Percentiles rank a stretch among this genome's conserved stretches.
phyloP scores from a whole-genome alignment of 495 filamentous ascomycete species.

The Neurospora sublineolata region DNA sequence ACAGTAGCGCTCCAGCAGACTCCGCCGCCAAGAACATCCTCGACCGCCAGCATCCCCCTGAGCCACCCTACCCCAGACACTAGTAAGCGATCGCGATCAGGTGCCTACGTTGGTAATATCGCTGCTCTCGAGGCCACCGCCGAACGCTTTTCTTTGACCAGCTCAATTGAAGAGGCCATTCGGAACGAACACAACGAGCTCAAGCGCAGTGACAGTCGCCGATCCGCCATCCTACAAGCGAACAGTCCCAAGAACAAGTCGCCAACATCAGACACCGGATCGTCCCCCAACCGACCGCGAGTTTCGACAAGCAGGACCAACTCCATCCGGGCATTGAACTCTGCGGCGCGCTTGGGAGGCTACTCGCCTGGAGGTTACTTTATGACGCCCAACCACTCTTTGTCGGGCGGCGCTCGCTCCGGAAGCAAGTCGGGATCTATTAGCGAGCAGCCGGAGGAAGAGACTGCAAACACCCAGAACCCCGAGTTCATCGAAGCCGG shows the following conservation, averaged over 20 bases:
- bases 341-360: slow-evolving; percentile 52
- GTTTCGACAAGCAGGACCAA: slow-evolving; percentile 40
- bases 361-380: slow-evolving; percentile 59
- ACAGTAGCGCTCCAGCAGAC: slow-evolving; percentile 9
- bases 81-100: slow-evolving; percentile 58
- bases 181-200: slow-evolving; percentile 67
- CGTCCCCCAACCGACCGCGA: slow-evolving; percentile 8
- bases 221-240: slow-evolving; percentile 40
- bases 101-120: slow-evolving; percentile 65
- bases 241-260: slow-evolving; percentile 22
- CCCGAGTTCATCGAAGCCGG: slow-evolving; percentile 9
- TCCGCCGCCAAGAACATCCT: slow-evolving; percentile 49
- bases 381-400: slow-evolving; percentile 53
- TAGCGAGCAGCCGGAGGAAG: not conserved
- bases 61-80: slow-evolving; percentile 69
- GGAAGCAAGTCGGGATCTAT: slow-evolving; percentile 38
- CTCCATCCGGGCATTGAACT: slow-evolving; percentile 59
- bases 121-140: slow-evolving; percentile 73
- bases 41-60: slow-evolving; percentile 45
- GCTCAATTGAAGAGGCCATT: slow-evolving; percentile 73
- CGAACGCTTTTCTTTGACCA: slow-evolving; percentile 66
- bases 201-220: slow-evolving; percentile 53
- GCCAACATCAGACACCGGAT: slow-evolving; percentile 21
- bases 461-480: not conserved
- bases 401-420: slow-evolving; percentile 47